Conservation (phyloP, 495 filamentous ascomycete genomes). For the Platismatia glauca region DNA sequence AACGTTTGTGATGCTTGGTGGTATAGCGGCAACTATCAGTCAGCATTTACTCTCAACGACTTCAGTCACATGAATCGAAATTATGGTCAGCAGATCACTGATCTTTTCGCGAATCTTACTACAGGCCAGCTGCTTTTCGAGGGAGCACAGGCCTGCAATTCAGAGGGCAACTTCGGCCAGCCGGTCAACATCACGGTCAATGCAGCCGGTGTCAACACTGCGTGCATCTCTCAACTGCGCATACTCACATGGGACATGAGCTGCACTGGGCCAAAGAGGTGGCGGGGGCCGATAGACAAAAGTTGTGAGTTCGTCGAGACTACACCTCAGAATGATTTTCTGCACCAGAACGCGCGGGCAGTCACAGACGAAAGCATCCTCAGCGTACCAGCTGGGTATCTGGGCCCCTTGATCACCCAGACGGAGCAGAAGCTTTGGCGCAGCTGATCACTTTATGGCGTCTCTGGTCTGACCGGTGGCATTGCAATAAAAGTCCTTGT, state of each 20-base stretch:
- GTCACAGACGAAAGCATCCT: background rate
- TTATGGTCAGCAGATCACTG: slow-evolving; percentile 5
- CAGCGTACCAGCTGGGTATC: slow-evolving; percentile 13
- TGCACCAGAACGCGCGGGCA: background rate
- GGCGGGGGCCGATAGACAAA: background rate
- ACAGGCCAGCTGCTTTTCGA: slow-evolving; percentile 15
- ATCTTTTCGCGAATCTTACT: slow-evolving; percentile 6
- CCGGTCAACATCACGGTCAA: slow-evolving; percentile 12
- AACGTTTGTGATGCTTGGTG: slow-evolving; percentile 16
- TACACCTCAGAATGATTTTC: background rate
- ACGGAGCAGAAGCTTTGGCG: background rate
- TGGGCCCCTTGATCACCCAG: slow-evolving; percentile 10
- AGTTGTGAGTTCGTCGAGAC: slow-evolving; percentile 10
- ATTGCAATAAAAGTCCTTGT: background rate
- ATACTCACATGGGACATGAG: slow-evolving; percentile 14
- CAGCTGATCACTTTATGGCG: background rate
- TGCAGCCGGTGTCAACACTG: slow-evolving; percentile 11
- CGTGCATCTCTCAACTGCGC: slow-evolving; percentile 12
- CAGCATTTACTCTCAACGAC: slow-evolving; percentile 13
- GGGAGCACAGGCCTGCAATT: slow-evolving; percentile 8
- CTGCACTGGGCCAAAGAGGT: background rate
- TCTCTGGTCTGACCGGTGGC: background rate
- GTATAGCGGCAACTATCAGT: slow-evolving; percentile 14
- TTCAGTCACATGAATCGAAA: slow-evolving; percentile 7
- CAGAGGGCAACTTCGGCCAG: slow-evolving; percentile 10